Evolutionary conservation across 805 yeast genomes (phyloP).

Genomic region (Spathaspora hagerdaliae): DNA sequence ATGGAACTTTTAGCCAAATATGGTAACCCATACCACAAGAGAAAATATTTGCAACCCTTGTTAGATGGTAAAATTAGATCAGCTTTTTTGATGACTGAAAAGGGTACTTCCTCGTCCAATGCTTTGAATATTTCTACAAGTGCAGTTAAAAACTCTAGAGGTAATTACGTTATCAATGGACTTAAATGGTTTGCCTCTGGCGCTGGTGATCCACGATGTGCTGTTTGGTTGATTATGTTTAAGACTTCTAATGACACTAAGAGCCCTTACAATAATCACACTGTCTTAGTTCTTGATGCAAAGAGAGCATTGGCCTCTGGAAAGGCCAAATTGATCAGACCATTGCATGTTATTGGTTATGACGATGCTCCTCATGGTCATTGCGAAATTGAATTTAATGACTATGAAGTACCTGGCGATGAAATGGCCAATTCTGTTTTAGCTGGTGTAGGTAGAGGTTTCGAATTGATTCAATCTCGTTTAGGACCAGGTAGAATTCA

Average conservation of each 20-base stretch:
- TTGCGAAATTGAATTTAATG: slow-evolving; percentile 51
- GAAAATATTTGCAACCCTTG: slow-evolving; percentile 49
- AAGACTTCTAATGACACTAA: slow-evolving; percentile 32
- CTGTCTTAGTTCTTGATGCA: slow-evolving; percentile 53
- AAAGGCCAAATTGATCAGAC: slow-evolving; percentile 44
- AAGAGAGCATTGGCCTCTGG: slow-evolving; percentile 48
- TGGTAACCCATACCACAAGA: slow-evolving; percentile 34
- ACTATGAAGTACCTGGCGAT: slow-evolving; percentile 44
- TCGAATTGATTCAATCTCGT: slow-evolving; percentile 59
- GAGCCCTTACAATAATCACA: slow-evolving; percentile 47
- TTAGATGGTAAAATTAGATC: slow-evolving; percentile 53
- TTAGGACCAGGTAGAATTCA: slow-evolving; percentile 70
- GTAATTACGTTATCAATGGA: slow-evolving; percentile 52
- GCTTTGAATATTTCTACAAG: slow-evolving; percentile 53
- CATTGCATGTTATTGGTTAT: slow-evolving; percentile 52
- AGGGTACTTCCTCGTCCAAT: slow-evolving; percentile 56
- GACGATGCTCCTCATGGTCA: slow-evolving; percentile 77
- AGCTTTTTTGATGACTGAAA: slow-evolving; percentile 65
- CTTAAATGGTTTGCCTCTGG: slow-evolving; percentile 71
- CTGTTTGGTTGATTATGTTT: slow-evolving; percentile 52
- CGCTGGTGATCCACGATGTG: slow-evolving; percentile 63
- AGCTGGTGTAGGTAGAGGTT: slow-evolving; percentile 51
- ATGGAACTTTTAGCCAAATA: slow-evolving; percentile 48
- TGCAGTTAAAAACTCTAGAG: slow-evolving; percentile 35
- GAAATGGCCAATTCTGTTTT: slow-evolving; percentile 40